Evolutionary conservation across 2,329 filamentous ascomycete species (phyloP).

Genomic region (Chaetomium sp.): DNA sequence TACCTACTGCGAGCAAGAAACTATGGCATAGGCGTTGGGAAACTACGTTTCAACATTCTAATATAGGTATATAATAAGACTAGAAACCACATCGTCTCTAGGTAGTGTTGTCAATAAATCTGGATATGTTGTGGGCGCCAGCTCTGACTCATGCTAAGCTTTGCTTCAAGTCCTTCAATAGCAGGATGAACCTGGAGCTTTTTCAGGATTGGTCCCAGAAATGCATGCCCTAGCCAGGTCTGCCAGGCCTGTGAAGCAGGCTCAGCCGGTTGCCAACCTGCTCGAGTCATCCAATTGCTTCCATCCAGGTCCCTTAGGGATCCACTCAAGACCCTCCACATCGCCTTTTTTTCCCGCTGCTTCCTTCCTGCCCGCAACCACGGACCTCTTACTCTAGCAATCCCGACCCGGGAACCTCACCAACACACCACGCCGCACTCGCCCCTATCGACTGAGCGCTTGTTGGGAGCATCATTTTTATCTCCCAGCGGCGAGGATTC

Average conservation of each 20-base stretch:
- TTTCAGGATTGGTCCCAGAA: too few species aligned
- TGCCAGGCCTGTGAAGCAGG: not conserved
- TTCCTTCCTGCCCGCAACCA: not conserved
- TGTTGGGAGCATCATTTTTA: not conserved
- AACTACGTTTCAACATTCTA: too few species aligned
- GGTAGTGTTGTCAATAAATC: too few species aligned
- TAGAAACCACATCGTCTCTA: too few species aligned
- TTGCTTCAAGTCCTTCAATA: too few species aligned
- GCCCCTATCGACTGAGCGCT: not conserved
- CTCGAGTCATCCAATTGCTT: slow-evolving; percentile 17
- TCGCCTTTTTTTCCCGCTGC: slow-evolving; percentile 13
- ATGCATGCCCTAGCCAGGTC: slow-evolving; percentile 3
- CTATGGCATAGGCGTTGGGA: too few species aligned
- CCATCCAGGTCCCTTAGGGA: slow-evolving; percentile 18
- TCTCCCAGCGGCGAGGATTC: not conserved
- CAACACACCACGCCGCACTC: not conserved
- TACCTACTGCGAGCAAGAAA: too few species aligned
- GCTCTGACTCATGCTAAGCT: too few species aligned
- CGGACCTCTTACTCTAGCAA: not conserved
- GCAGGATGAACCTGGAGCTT: too few species aligned
- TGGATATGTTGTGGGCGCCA: too few species aligned
- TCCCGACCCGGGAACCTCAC: too few species aligned
- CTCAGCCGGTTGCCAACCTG: slow-evolving; percentile 18
- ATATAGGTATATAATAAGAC: too few species aligned
- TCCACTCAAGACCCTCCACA: slow-evolving; percentile 15